phyloP scores from a whole-genome alignment of 306 rosid genomes.

The Pyrus betulifolia region DNA sequence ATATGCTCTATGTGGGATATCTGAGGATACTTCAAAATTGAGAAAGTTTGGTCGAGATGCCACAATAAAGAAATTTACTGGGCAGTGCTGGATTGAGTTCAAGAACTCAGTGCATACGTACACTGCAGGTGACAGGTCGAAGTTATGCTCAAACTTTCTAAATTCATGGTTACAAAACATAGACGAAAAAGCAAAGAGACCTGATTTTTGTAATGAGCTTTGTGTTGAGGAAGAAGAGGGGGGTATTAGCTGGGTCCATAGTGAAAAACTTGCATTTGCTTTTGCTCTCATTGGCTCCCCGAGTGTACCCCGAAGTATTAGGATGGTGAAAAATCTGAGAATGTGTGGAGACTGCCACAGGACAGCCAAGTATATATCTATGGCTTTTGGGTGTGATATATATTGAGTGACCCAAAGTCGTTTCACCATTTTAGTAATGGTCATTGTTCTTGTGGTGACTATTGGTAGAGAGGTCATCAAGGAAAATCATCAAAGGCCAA shows the following conservation, averaged over 20 bases:
- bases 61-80: conserved; percentile 35
- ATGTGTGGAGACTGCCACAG: conserved; percentile 78
- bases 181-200: conserved; percentile 36
- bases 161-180: conserved; percentile 49
- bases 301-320: conserved; percentile 31
- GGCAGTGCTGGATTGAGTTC: conserved; percentile 75
- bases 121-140: conserved; percentile 46
- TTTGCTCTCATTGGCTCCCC: conserved; percentile 55
- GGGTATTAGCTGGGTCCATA: conserved; percentile 51
- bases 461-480: conserved; percentile 46
- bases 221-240: conserved; percentile 73
- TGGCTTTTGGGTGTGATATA: conserved; percentile 68
- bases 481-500: not conserved
- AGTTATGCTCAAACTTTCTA: conserved; percentile 33
- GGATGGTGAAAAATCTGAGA: conserved; percentile 69
- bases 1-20: conserved; percentile 51
- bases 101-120: conserved; percentile 48
- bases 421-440: conserved; percentile 81
- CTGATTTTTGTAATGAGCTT: conserved; percentile 30
- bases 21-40: conserved; percentile 34
- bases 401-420: conserved; percentile 56
- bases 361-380: conserved; percentile 65
- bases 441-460: conserved; percentile 82
- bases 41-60: conserved; percentile 51
- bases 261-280: conserved; percentile 78